These are phyloP conservation scores for Plasmopara muralis DNA, from an alignment of 352 stramenopile genomes.

Conservation along the genomic window DNA sequence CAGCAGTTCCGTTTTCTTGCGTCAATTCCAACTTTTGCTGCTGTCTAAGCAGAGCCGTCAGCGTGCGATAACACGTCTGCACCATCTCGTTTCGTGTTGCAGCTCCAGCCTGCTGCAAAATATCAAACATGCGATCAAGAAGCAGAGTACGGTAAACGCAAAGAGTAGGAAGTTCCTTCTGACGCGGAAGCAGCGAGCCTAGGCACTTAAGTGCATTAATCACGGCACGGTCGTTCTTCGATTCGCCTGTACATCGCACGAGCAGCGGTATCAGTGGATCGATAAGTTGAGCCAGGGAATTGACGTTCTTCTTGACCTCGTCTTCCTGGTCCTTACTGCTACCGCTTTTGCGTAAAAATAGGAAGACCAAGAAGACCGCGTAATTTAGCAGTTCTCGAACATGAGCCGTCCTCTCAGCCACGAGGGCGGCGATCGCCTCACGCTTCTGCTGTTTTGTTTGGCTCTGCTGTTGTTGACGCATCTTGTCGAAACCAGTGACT, in stretches of 20 bases:
- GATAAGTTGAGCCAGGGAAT: constrained; percentile 52
- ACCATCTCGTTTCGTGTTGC: constrained; percentile 93
- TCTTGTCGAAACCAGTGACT: constrained; percentile 77
- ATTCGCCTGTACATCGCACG: constrained; percentile 86
- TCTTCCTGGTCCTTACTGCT: constrained; percentile 16
- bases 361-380: constrained; percentile 67
- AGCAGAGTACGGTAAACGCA: constrained; percentile 69
- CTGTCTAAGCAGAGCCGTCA: constrained; percentile 85
- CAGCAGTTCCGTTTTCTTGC: constrained; percentile 14
- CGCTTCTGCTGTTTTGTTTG: constrained; percentile 41
- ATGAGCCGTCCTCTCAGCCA: constrained; percentile 46
- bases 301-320: constrained; percentile 15
- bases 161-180: constrained; percentile 86
- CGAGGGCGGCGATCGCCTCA: constrained; percentile 23
- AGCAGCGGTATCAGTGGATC: constrained; percentile 91
- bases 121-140: constrained; percentile 90
- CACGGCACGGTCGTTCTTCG: constrained; percentile 88
- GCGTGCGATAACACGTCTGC: constrained; percentile 91
- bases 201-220: constrained; percentile 92
- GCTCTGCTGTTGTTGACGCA: constrained; percentile 30
- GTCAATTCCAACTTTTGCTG: constrained; percentile 30
- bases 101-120: constrained; percentile 80
- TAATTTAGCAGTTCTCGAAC: constrained; percentile 85
- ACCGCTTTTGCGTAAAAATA: constrained; percentile 44
- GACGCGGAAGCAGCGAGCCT: constrained; percentile 72